Base-by-base conservation (phyloP, 2,329 filamentous ascomycete genomes). In the Thielaviopsis populi region DNA sequence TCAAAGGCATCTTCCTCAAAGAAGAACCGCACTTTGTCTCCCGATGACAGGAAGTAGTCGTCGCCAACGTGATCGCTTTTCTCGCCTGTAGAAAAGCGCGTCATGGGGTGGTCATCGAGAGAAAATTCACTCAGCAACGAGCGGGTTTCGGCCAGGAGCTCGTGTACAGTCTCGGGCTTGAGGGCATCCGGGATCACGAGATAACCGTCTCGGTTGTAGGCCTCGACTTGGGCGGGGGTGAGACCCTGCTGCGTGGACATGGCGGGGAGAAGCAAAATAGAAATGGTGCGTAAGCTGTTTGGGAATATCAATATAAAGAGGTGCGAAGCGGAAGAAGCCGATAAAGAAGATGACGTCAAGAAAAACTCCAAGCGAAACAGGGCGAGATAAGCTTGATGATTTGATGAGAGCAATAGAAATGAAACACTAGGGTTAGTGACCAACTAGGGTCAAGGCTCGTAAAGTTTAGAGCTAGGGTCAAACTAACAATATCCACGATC, bases 21-120 rank as follows among this genome's bases (percentile, higher is more conserved):
- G 81, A 97, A 97, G 81, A 95, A 97, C 66, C 91, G 87, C 67
- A 97, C 79, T 76, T 96, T 92, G 78, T 97, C 89, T 67, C 90
- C 91, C 2, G 88, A 94, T 1, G 79, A 81, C 2, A 97, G 83
- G 76, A 99, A 97, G 80, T 99, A 99, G 72, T 88, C 84, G 76
- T 97, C 94, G 67, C 92, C 91, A 11, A 96, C 88, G 75, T 97
- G 92, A 66, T 85, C 81, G 56, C 71, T 80, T 76, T 69, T 84
- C 79, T 75, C 85, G 69, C 91, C 91, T 0, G 92, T 96, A 37
- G 87, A 88, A 81, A 99, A 99, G 72, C 86, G 87, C 8, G 94
- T 97, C 80, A 97, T 86, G 0, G 94, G 92, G 74, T 97, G 94
- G 65, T 87, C 82, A 42, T 83, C 79, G n/a, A 97, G 80, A 43